phyloP scores from a whole-genome alignment of 2,329 filamentous ascomycete genomes.

The Ceratocystis lukuohia region DNA sequence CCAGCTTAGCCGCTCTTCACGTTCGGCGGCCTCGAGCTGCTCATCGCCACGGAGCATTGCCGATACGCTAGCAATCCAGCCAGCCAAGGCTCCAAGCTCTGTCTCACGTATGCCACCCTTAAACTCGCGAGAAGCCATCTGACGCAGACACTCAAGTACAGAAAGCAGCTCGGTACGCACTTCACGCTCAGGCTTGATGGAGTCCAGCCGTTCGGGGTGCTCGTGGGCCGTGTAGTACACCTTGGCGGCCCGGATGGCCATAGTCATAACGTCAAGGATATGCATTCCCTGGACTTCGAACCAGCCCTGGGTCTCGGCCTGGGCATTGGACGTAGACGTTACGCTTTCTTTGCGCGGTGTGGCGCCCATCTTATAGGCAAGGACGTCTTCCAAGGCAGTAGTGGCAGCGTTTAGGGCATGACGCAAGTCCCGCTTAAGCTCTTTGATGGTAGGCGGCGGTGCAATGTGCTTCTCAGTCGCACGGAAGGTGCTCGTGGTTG shows the following conservation, averaged over 20 bases:
- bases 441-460: conserved; percentile 68
- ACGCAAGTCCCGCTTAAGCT: conserved; percentile 56
- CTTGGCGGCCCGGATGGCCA: conserved; percentile 91
- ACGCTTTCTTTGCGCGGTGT: conserved; percentile 22
- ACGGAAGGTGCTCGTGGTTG: conserved; percentile 91
- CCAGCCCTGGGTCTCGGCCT: conserved; percentile 44
- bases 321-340: conserved; percentile 27
- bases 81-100: conserved; percentile 61
- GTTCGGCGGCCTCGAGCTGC: conserved; percentile 60
- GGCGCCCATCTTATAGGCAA: conserved; percentile 23
- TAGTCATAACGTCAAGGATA: conserved; percentile 79
- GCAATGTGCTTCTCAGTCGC: conserved; percentile 68
- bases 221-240: conserved; percentile 94
- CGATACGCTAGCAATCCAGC: conserved; percentile 69
- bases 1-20: conserved; percentile 58
- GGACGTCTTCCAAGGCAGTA: conserved; percentile 50
- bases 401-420: conserved; percentile 56
- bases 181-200: conserved; percentile 75
- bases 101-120: conserved; percentile 65
- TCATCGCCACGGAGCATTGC: conserved; percentile 65
- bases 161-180: conserved; percentile 72
- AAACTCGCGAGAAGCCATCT: conserved; percentile 81
- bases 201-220: conserved; percentile 67
- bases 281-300: conserved; percentile 84
- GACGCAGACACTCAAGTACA: conserved; percentile 82